These are phyloP conservation scores for Cardamine occulta DNA, from an alignment of 345 rosid genomes.

Conservation along the genomic window DNA sequence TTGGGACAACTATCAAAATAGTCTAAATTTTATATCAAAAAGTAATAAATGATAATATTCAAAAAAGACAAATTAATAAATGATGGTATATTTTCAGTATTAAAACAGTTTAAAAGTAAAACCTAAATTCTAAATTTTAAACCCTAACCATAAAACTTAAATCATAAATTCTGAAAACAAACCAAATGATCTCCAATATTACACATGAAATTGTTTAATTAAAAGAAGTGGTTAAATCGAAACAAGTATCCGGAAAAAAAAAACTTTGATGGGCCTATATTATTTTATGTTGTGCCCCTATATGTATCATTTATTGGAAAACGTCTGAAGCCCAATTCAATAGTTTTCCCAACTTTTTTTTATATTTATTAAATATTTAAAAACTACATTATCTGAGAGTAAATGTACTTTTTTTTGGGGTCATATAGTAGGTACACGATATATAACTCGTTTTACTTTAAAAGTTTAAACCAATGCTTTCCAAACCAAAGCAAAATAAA, in stretches of 20 bases:
- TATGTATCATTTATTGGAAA: too few relatives aligned
- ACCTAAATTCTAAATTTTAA: too few relatives aligned
- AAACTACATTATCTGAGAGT: neutral
- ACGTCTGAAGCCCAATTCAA: too few relatives aligned
- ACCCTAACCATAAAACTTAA: too few relatives aligned
- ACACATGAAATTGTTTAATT: neutral
- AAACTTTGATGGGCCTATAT: neutral
- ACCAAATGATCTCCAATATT: too few relatives aligned
- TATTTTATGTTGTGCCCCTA: neutral
- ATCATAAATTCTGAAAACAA: too few relatives aligned
- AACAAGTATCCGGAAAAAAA: neutral
- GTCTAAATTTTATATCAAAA: too few relatives aligned
- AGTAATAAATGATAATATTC: too few relatives aligned
- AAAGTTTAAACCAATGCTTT: neutral
- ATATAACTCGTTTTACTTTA: neutral
- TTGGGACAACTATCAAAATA: too few relatives aligned
- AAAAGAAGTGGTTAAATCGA: neutral
- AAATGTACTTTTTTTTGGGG: neutral
- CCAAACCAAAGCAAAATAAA: slow-evolving; percentile 7
- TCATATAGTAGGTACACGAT: neutral
- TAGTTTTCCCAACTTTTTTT: neutral
- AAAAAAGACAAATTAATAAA: too few relatives aligned
- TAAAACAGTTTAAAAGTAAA: too few relatives aligned
- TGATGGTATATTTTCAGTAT: too few relatives aligned
- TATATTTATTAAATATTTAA: neutral